Base-by-base conservation (phyloP, 257 asterid species). In the Nicotiana tabacum region DNA sequence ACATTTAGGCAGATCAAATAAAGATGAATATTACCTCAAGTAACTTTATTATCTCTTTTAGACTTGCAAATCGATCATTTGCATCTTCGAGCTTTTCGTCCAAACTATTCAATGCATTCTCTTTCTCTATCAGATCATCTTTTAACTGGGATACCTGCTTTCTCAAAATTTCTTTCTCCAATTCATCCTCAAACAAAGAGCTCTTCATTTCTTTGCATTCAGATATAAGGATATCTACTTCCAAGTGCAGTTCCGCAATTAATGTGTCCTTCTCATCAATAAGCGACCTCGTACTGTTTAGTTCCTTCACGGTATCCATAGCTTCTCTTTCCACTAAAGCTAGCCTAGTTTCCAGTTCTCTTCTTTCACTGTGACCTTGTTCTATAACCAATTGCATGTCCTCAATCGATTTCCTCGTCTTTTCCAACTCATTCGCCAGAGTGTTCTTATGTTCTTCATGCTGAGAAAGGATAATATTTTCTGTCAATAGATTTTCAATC, bases 11-110 rank as follows among this genome's bases (percentile, higher is more conserved):
- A 51, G 46, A 74, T 51, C 24, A 76, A 76, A 15, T 62, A 18
- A 11, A 77, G 68, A 30, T 81, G 84, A 86, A 51, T 80, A 85
- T 90, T 88, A 97, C 99, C 98, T 95, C 97, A 11, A 97, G 96
- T 88, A 89, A 70, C 88, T 88, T 88, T 84, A 97, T 89, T 87
- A 86, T 96, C 87, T 92, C 97, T 91, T 90, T 89, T 60, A 95
- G 91, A 82, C 84, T 88, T 12, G 89, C 83, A 77, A 88, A 88
- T 85, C 77, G 82, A 53, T 80, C 84, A 53, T 84, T 86, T 32
- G 83, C 64, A 57, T 88, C 93, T 43, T 80, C 92, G 43, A 88
- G 86, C 87, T 90, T 92, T 91, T 90, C 90, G 89, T 91, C 97
- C 83, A 89, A 78, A 83, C 85, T 77, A 84, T 81, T 87, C 77